Evolutionary conservation across 768 basidiomycete species (phyloP), one percentile per base, ranked within the genome.

Genomic region (Cystofilobasidium macerans): DNA sequence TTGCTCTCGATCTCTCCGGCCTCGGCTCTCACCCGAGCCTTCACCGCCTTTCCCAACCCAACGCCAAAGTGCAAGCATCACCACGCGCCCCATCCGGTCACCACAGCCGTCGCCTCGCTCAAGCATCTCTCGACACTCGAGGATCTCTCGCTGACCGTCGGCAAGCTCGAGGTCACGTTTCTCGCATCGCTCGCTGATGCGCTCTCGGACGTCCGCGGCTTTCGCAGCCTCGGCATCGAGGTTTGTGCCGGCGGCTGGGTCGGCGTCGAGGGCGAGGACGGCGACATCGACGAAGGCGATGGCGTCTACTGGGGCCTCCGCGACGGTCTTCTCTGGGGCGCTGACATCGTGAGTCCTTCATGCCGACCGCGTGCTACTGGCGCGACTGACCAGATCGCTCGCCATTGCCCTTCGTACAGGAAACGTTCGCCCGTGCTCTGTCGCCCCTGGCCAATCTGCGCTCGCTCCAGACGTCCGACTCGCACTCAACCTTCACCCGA

Each of bases 401-500:
- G n/a, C n/a, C n/a, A n/a, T 54, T 7, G n/a, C 6, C 51, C 11
- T 20, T 54, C 30, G 22, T 5, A 6, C n/a, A 54, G 51, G 28
- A 54, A 32, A 54, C 51, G 51, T 54, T 54, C 16, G 51, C 51
- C 7, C 51, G 30, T 7, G 51, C 51, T 7, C 51, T 54, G 14
- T 12, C 51, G 6, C 51, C 51, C 7, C 51, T 54, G 13, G 1
- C 16, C 13, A 28, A 54, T 20, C 51, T 54, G 3, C 51, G 51
- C 2, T 32, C 26, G 18, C 51, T 54, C 51, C 51, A 54, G n/a
- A 32, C 51, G 28, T 54, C 51, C 51, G 51, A 54, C 51, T 54
- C 51, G 8, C 51, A 54, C 51, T 54, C 51, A 14, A 54, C 51
- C 28, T 54, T 54, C 30, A 54, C 51, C 14, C 51, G 51, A 30